Conservation (phyloP, 345 rosid species). For the Lumnitzera littorea region DNA sequence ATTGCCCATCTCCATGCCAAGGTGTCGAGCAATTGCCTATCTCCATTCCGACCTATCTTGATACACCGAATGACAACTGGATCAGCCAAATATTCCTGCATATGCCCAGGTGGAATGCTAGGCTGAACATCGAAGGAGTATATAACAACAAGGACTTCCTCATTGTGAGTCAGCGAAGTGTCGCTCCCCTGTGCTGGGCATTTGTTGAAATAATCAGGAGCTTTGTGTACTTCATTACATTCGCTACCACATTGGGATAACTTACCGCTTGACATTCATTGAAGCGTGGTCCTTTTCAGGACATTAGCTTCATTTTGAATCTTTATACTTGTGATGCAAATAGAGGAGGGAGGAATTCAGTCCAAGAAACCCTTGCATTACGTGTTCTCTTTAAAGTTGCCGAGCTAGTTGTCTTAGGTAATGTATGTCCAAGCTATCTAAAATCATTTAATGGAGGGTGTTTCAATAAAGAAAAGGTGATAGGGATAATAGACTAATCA, state of each 20-base stretch:
- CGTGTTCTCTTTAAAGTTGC: constrained; percentile 4
- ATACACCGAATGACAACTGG: constrained; percentile 7
- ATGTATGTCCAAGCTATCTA: too few species aligned
- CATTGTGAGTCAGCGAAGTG: constrained; percentile 8
- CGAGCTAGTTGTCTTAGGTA: too few species aligned
- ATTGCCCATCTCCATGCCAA: too few species aligned
- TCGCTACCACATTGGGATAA: constrained; percentile 7
- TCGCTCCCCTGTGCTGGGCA: constrained; percentile 3
- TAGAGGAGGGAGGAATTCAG: constrained; percentile 42
- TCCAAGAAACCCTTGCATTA: constrained; percentile 14
- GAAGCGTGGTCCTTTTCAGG: neutral
- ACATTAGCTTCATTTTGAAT: constrained; percentile 15
- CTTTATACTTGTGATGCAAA: constrained; percentile 31
- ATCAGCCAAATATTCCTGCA: constrained; percentile 35
- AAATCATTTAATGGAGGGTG: too few species aligned
- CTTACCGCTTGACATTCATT: constrained; percentile 15
- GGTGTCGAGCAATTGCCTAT: too few species aligned
- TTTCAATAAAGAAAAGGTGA: too few species aligned
- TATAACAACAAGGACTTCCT: constrained; percentile 12
- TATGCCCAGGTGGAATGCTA: constrained; percentile 24
- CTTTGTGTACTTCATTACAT: constrained; percentile 5
- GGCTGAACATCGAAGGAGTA: constrained; percentile 15
- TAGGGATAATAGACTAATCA: too few species aligned
- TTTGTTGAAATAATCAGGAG: constrained; percentile 11
- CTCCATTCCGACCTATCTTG: too few species aligned